Percentiles rank a stretch among this genome's conserved stretches.
Conservation (phyloP, 2,329 filamentous ascomycete genomes). For the Scytalidium lignicola region DNA sequence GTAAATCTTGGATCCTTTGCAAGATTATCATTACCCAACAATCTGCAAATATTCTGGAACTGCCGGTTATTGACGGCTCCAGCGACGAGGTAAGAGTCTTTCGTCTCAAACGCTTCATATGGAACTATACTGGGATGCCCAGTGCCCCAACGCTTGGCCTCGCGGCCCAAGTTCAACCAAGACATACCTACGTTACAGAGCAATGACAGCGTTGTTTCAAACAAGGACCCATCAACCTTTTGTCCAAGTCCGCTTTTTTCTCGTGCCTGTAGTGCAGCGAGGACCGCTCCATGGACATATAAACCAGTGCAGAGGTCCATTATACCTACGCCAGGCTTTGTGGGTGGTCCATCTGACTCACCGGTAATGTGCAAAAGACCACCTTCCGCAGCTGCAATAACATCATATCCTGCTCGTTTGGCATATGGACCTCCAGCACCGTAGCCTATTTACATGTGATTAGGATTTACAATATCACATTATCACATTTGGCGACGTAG, state of each 20-base stretch:
- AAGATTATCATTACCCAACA: too few species aligned
- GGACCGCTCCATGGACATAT: constrained; percentile 38
- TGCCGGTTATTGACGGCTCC: constrained; percentile 31
- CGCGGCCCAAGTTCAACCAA: constrained; percentile 23
- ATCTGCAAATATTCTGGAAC: too few species aligned
- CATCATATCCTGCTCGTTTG: constrained; percentile 38
- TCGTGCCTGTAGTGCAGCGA: constrained; percentile 34
- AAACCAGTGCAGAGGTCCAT: constrained; percentile 41
- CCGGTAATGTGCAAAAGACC: constrained; percentile 40
- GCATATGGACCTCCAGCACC: constrained; percentile 35
- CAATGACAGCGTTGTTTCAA: constrained; percentile 37
- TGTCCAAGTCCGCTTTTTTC: constrained; percentile 33
- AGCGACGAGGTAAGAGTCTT: constrained; percentile 24
- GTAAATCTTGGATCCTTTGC: too few species aligned
- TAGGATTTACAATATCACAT: too few species aligned
- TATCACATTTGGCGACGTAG: too few species aligned
- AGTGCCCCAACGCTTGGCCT: constrained; percentile 38
- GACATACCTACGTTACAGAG: constrained; percentile 33
- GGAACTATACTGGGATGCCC: constrained; percentile 41
- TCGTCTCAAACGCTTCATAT: constrained; percentile 37
- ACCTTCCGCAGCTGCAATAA: constrained; percentile 37
- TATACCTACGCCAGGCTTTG: constrained; percentile 35
- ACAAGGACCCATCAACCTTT: constrained; percentile 37
- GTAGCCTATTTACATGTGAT: constrained; percentile 24
- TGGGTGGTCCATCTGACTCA: constrained; percentile 33